Percentiles rank a stretch among this genome's conserved stretches.
phyloP scores from a whole-genome alignment of 768 basidiomycete species.

The Hysterangium stoloniferum region DNA sequence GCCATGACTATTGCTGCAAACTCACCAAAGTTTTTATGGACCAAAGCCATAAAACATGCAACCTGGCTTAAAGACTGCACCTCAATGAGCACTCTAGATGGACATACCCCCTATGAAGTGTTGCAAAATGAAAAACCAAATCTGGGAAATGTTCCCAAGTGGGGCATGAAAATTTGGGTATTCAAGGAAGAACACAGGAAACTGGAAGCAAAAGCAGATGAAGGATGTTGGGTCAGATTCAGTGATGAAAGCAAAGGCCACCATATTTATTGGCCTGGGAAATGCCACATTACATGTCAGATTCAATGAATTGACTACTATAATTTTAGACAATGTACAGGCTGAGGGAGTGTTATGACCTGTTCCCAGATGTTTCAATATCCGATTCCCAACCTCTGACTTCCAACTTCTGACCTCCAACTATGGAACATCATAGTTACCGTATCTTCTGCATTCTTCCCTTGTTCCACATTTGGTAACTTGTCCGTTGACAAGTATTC shows the following conservation, averaged over 20 bases:
- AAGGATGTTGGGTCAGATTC: conserved; percentile 30
- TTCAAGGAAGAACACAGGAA: conserved; percentile 22
- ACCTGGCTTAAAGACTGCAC: conserved; percentile 32
- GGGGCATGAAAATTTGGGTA: conserved; percentile 30
- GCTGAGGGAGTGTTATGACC: too few relatives aligned
- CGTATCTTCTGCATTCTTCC: too few relatives aligned
- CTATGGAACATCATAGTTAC: too few relatives aligned
- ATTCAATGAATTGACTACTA: too few relatives aligned
- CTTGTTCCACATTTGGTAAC: too few relatives aligned
- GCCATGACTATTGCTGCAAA: conserved; percentile 30
- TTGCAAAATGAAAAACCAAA: too few relatives aligned
- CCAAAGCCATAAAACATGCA: conserved; percentile 26
- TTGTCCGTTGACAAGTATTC: too few relatives aligned
- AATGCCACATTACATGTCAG: conserved; percentile 18
- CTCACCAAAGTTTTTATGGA: conserved; percentile 34
- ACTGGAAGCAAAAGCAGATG: conserved; percentile 19
- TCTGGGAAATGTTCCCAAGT: conserved; percentile 23
- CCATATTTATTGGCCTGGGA: conserved; percentile 28
- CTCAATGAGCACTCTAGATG: conserved; percentile 20
- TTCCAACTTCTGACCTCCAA: too few relatives aligned
- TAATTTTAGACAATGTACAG: too few relatives aligned
- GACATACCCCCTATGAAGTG: too few relatives aligned
- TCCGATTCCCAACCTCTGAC: too few relatives aligned
- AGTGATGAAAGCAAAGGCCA: conserved; percentile 24
- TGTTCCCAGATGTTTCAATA: too few relatives aligned